These are phyloP conservation scores for Diplodia intermedia DNA, from an alignment of 2,329 filamentous ascomycete genomes.

Conservation along the genomic window DNA sequence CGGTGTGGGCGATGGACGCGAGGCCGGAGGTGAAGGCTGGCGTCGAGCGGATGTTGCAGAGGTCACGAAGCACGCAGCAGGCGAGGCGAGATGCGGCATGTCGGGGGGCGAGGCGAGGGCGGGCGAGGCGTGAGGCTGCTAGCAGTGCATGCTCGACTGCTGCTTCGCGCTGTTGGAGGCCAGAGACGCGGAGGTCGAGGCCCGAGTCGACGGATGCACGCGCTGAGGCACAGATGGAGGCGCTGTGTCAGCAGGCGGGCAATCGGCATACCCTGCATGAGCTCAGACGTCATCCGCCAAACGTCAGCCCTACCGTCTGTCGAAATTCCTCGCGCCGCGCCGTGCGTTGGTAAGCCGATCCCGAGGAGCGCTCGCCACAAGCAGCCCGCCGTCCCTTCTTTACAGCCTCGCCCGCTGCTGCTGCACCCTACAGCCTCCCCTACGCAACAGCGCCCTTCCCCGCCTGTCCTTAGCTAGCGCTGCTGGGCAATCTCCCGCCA, in stretches of 20 bases:
- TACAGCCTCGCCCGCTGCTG: background rate
- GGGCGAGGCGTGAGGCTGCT: constrained; percentile 5
- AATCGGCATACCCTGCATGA: constrained; percentile 9
- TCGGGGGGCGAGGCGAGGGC: constrained; percentile 1
- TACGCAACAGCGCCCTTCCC: background rate
- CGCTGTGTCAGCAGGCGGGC: constrained; percentile 16
- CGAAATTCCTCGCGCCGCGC: constrained; percentile 28
- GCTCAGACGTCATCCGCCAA: constrained; percentile 24
- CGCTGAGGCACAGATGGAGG: background rate
- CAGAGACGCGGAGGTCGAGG: background rate
- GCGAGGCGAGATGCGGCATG: constrained; percentile 15
- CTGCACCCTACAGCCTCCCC: background rate
- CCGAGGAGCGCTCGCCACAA: constrained; percentile 11
- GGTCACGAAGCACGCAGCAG: constrained; percentile 17
- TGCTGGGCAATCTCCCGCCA: constrained; percentile 25
- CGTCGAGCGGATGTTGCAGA: constrained; percentile 4
- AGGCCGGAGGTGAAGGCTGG: background rate
- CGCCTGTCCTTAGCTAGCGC: background rate
- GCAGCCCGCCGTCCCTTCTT: background rate
- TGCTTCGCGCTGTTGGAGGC: background rate
- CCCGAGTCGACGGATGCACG: background rate
- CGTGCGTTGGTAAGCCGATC: constrained; percentile 23
- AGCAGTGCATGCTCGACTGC: constrained; percentile 5
- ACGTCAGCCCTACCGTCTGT: constrained; percentile 19
- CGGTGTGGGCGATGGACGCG: background rate